Conservation (phyloP, 148 eudicot species). For the Camellia japonica region DNA sequence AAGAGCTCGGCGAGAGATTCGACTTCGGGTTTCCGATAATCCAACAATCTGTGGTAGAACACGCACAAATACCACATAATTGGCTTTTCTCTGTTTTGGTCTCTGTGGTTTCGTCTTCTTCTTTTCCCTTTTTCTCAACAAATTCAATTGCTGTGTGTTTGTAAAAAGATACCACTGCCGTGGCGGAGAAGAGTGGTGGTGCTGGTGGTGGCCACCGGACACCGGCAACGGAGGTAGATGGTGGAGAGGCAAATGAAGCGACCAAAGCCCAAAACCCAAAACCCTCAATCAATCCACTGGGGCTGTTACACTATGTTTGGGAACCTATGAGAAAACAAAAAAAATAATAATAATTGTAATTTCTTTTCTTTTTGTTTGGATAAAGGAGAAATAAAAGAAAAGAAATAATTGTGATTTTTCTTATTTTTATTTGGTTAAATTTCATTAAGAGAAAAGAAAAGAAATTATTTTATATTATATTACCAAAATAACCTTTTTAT, state of each 20-base stretch:
- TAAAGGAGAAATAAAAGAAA: too few species aligned
- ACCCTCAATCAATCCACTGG: neutral
- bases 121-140: neutral
- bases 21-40: conserved; percentile 84
- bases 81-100: neutral
- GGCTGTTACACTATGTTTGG: too few species aligned
- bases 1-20: conserved; percentile 82
- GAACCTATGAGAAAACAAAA: too few species aligned
- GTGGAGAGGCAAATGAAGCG: neutral
- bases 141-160: neutral
- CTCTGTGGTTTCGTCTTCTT: neutral
- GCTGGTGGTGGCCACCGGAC: neutral
- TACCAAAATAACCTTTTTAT: too few species aligned
- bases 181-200: neutral
- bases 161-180: neutral
- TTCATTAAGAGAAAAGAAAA: too few species aligned
- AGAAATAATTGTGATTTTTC: too few species aligned
- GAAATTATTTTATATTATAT: too few species aligned
- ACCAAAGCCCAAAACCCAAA: conserved; percentile 11
- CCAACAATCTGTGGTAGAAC: conserved; percentile 82
- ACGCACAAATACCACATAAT: conserved; percentile 91
- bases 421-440: too few species aligned
- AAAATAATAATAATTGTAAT: too few species aligned
- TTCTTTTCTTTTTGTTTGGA: too few species aligned
- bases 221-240: neutral